A percentile compares a stretch with the other conserved stretches of the same genome.
Evolutionary conservation across 106 monocot species (phyloP).

Genomic region (Dioscorea alata): DNA sequence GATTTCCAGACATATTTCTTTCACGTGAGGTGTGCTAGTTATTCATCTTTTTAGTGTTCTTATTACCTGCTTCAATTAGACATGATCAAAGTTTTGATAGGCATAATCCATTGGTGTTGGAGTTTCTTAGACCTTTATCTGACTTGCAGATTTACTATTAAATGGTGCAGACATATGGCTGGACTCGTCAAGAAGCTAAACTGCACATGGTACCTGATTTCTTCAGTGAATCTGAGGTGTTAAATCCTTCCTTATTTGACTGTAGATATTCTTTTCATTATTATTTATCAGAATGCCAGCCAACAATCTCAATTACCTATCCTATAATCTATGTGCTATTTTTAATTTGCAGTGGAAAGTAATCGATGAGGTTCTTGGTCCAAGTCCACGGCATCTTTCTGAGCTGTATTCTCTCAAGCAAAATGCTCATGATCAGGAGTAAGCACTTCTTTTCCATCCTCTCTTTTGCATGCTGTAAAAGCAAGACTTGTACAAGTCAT

Average conservation of each 20-base stretch:
- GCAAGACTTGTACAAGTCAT: too few species aligned
- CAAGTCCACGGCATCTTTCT: constrained; percentile 82
- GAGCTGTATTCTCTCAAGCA: constrained; percentile 73
- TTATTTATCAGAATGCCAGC: too few species aligned
- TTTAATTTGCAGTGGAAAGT: constrained; percentile 94
- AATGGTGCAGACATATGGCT: constrained; percentile 70
- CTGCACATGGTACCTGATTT: constrained; percentile 86
- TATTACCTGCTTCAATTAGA: neutral
- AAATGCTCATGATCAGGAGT: constrained; percentile 40
- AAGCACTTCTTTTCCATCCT: constrained; percentile 15
- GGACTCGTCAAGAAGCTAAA: constrained; percentile 89
- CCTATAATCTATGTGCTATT: constrained; percentile 3
- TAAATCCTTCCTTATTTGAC: neutral
- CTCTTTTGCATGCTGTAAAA: neutral
- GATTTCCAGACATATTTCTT: constrained; percentile 76
- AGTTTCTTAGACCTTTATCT: neutral
- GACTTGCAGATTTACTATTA: constrained; percentile 3
- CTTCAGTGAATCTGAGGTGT: constrained; percentile 82
- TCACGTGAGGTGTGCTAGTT: constrained; percentile 77
- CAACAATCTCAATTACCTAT: too few species aligned
- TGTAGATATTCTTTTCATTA: neutral
- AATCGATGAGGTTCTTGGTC: constrained; percentile 80
- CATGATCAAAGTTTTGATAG: neutral
- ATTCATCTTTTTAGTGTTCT: constrained; percentile 1
- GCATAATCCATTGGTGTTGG: neutral